These are phyloP conservation scores for Magnaporthiopsis rhizophila DNA, from an alignment of 2,329 filamentous ascomycete genomes.

Conservation along the genomic window DNA sequence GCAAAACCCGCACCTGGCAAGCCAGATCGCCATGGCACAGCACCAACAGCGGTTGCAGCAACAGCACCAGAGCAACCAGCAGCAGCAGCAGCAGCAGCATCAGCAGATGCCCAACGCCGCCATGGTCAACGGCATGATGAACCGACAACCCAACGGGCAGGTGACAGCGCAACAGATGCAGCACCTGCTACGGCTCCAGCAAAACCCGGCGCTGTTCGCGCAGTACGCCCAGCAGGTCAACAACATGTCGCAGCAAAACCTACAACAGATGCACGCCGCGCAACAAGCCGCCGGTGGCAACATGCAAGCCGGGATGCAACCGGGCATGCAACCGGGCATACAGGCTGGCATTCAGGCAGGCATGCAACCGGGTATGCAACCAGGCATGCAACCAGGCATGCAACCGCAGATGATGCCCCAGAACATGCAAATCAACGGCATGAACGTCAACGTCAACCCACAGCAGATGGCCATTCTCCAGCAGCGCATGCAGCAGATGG, in stretches of 20 bases:
- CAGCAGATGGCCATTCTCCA: constrained; percentile 17
- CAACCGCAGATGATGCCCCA: constrained; percentile 29
- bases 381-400: constrained; percentile 25
- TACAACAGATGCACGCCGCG: constrained; percentile 26
- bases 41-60: constrained; percentile 38
- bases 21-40: constrained; percentile 38
- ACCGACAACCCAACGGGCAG: constrained; percentile 24
- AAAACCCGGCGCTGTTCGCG: constrained; percentile 17
- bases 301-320: constrained; percentile 28
- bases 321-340: constrained; percentile 8
- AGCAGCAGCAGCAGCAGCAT: constrained; percentile 1
- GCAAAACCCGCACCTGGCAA: constrained; percentile 27
- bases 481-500: constrained; percentile 20
- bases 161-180: constrained; percentile 26
- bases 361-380: too few relatives aligned
- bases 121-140: constrained; percentile 31
- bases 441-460: constrained; percentile 25
- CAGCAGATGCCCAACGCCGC: constrained; percentile 14
- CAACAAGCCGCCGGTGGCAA: constrained; percentile 11
- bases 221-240: constrained; percentile 36
- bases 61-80: constrained; percentile 19
- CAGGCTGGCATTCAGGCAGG: too few relatives aligned
- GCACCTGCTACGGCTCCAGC: constrained; percentile 27
- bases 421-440: constrained; percentile 21
- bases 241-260: constrained; percentile 27